Conservation (phyloP, 2,329 filamentous ascomycete species). For the Dendryphion nanum region DNA sequence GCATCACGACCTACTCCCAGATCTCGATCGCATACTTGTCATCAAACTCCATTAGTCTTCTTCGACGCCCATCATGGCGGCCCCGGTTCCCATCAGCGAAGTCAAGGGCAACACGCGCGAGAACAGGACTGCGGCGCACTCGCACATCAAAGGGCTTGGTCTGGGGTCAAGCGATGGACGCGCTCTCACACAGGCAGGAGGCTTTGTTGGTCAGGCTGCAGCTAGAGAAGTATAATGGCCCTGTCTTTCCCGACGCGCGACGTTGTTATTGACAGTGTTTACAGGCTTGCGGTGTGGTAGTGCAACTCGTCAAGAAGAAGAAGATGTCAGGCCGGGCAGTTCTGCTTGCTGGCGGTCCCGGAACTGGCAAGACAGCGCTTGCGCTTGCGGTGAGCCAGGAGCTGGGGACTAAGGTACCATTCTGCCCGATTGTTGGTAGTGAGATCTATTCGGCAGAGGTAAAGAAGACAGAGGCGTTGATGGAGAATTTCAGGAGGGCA, state of each 20-base stretch:
- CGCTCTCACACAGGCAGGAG: slow-evolving; percentile 68
- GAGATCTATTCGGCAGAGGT: slow-evolving; percentile 98
- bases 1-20: not conserved
- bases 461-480: slow-evolving; percentile 98
- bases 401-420: slow-evolving; percentile 95
- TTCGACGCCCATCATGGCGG: slow-evolving; percentile 29
- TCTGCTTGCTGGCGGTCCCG: slow-evolving; percentile 87
- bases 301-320: slow-evolving; percentile 91
- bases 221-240: slow-evolving; percentile 73
- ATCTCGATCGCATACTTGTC: not conserved
- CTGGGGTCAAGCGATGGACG: slow-evolving; percentile 75
- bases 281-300: slow-evolving; percentile 89
- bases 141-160: slow-evolving; percentile 94
- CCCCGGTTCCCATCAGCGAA: slow-evolving; percentile 61
- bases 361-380: slow-evolving; percentile 92
- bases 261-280: not conserved
- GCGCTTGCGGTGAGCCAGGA: slow-evolving; percentile 96
- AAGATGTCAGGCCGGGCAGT: slow-evolving; percentile 98
- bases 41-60: not conserved
- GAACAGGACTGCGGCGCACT: slow-evolving; percentile 93
- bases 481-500: slow-evolving; percentile 98
- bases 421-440: slow-evolving; percentile 96
- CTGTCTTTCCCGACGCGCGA: not conserved
- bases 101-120: slow-evolving; percentile 93
- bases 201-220: slow-evolving; percentile 84